phyloP scores from a whole-genome alignment of 352 stramenopile genomes.

The Phytophthora vignae region DNA sequence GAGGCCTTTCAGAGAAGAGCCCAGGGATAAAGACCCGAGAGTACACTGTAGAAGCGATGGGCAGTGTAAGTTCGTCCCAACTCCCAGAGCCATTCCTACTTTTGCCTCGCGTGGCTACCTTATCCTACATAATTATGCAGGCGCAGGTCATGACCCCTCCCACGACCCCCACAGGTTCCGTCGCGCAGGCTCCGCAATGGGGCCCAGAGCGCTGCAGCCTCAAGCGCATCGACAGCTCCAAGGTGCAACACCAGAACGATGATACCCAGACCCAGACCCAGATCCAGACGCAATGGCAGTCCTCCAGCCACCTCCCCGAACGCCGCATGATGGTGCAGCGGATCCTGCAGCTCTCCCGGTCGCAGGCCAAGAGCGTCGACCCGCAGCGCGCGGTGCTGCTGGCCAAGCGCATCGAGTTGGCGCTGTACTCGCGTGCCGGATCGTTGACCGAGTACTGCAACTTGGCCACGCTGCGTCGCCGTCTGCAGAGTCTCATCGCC shows the following conservation, averaged over 20 bases:
- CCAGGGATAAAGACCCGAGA: constrained; percentile 23
- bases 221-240: constrained; percentile 27
- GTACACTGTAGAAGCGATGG: no score
- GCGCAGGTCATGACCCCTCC: constrained; percentile 32
- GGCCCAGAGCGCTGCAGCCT: constrained; percentile 37
- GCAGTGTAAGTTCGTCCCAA: no score
- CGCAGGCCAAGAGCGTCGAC: constrained; percentile 27
- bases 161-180: constrained; percentile 34
- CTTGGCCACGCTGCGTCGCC: constrained; percentile 68
- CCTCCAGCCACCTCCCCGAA: constrained; percentile 58
- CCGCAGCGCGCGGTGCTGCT: constrained; percentile 40
- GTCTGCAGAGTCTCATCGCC: constrained; percentile 75
- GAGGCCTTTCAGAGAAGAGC: constrained; percentile 30
- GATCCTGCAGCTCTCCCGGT: constrained; percentile 69
- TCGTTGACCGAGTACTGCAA: constrained; percentile 79
- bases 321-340: constrained; percentile 76
- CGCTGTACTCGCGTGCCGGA: constrained; percentile 71
- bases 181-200: constrained; percentile 35
- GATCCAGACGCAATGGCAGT: constrained; percentile 59
- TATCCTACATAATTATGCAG: constrained; percentile 15
- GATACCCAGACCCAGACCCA: no score
- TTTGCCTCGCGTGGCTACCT: constrained; percentile 12
- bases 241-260: constrained; percentile 14
- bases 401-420: constrained; percentile 80
- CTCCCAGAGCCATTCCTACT: constrained; percentile 24